phyloP scores from a whole-genome alignment of 306 rosid species.

The Prunus dulcis region DNA sequence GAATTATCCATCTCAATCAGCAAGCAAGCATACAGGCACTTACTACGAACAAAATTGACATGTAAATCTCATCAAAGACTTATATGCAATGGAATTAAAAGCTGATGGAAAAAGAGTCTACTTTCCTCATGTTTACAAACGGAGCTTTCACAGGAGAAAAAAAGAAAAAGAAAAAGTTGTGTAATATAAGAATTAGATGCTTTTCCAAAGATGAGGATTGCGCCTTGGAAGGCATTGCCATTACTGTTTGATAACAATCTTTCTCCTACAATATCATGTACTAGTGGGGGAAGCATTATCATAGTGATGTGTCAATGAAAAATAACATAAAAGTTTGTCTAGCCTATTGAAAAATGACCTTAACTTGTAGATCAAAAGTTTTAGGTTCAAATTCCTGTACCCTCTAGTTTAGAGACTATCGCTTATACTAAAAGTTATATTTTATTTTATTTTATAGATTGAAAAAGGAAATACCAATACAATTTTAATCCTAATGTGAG shows the following conservation, averaged over 20 bases:
- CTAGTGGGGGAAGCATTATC: neutral
- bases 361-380: no score
- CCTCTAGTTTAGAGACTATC: no score
- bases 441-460: no score
- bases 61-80: neutral
- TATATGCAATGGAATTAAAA: neutral
- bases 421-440: no score
- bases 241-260: neutral
- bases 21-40: neutral
- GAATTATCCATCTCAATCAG: slow-evolving; percentile 14
- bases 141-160: neutral
- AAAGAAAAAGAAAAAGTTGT: neutral
- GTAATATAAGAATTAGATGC: slow-evolving; percentile 24
- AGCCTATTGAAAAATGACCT: fast-evolving
- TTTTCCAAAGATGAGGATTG: neutral
- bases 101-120: neutral
- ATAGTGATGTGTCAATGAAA: neutral
- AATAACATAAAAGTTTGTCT: no score
- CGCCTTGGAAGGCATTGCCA: slow-evolving; percentile 5
- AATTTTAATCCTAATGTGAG: no score
- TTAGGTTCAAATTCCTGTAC: fast-evolving
- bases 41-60: slow-evolving; percentile 10
- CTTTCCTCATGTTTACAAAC: slow-evolving; percentile 9
- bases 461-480: no score
- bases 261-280: neutral